Base-by-base conservation (phyloP, 495 filamentous ascomycete species). In the Chaetomium cochliodes region DNA sequence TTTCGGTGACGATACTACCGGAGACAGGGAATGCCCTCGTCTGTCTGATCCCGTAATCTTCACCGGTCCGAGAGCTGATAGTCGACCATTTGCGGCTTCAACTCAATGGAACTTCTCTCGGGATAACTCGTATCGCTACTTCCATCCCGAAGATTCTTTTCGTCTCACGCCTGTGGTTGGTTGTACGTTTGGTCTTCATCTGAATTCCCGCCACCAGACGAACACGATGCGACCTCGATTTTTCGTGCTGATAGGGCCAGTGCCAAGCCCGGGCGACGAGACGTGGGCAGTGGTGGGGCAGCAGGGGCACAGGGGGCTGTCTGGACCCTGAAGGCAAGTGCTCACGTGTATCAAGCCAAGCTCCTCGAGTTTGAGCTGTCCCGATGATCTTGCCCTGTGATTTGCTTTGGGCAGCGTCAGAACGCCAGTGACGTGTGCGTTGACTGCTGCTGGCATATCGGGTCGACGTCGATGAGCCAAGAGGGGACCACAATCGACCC, bases 321-420 rank as follows among this genome's bases (percentile, higher is more conserved):
- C 15, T 44, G 55, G 55, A 58, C 56, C 56, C 39, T 26, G 12
- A 28, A 46, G 56, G 56, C 22, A 44, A 46, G 20, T 58, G 39
- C 22, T 46, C 56, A 20, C 56, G 56, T 58, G 56, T n/a, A 15
- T 44, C 41, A 18, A 44, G 41, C 41, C 41, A 44, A 37, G 33
- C 41, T 44, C 41, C 41, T 18, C 18, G 46, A 49, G 6, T 23
- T 18, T 5, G 9, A 49, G 46, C n/a, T 18, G 18, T 44, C 41
- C 41, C 13, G 41, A 44, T 44, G 41, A 44, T 44, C 41, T 37
- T 37, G 8, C 33, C 33, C 33, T 9, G 9, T 7, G 33, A 37
- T 12, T 37, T 37, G 33, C 33, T 37, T 8, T 37, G 33, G 33
- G 33, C 33, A 1, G 33, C 8, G 33, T 37, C 8, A 37, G 33